Conservation (phyloP, 164 flowering plant genomes). For the Annona squamosa region DNA sequence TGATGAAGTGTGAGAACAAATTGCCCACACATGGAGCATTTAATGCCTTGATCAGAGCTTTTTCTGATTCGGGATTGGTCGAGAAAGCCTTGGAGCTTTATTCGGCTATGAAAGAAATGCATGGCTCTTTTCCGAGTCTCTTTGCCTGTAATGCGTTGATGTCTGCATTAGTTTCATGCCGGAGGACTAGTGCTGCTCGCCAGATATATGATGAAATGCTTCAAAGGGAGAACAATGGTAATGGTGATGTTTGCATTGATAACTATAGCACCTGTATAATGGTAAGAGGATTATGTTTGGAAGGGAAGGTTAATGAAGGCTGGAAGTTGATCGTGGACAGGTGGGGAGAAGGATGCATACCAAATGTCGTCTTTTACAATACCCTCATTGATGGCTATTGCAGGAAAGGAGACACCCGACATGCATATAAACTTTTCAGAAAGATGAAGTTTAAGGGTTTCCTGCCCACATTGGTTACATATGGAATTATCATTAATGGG, state of each 20-base stretch:
- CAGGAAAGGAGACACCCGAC: conserved; percentile 44
- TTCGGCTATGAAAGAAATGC: conserved; percentile 11
- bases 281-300: conserved; percentile 56
- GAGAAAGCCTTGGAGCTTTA: conserved; percentile 44
- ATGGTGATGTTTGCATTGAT: conserved; percentile 30
- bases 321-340: conserved; percentile 51
- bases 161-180: conserved; percentile 29
- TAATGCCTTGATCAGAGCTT: background rate
- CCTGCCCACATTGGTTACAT: conserved; percentile 57
- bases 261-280: conserved; percentile 58
- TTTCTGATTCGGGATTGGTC: background rate
- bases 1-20: background rate
- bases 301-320: conserved; percentile 54
- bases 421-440: conserved; percentile 39
- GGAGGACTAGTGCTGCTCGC: conserved; percentile 28
- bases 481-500: conserved; percentile 58
- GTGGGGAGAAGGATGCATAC: conserved; percentile 67
- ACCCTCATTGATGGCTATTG: conserved; percentile 68
- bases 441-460: conserved; percentile 67
- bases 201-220: conserved; percentile 56
- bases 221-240: conserved; percentile 26
- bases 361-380: conserved; percentile 72
- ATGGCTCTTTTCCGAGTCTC: conserved; percentile 36
- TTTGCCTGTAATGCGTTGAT: conserved; percentile 62
- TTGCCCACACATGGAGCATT: background rate